These are phyloP conservation scores for Amphicarpaea edgeworthii DNA, from an alignment of 306 rosid species.

Conservation along the genomic window DNA sequence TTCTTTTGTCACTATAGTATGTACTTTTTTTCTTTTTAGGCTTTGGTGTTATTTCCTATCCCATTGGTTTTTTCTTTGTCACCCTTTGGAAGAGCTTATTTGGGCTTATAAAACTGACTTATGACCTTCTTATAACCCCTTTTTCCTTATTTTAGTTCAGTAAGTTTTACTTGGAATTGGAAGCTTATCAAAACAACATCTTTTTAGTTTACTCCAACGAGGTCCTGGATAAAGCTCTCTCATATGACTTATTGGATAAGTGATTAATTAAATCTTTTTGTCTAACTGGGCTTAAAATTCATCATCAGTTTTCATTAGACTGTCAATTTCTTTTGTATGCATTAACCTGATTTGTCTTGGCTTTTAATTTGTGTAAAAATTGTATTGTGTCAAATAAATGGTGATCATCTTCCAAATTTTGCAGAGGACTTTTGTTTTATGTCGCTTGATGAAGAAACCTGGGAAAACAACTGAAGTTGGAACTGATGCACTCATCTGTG, in stretches of 20 bases:
- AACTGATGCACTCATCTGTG: not conserved
- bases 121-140: not conserved
- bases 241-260: not conserved
- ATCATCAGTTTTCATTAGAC: not conserved
- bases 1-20: not conserved
- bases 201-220: not conserved
- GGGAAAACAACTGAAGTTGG: constrained; percentile 42
- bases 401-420: constrained; percentile 27
- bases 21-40: constrained; percentile 8
- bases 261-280: not conserved
- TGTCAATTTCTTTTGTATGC: not conserved
- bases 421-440: constrained; percentile 62
- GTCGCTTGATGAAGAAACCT: constrained; percentile 54
- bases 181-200: not conserved
- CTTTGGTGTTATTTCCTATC: not conserved
- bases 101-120: not conserved
- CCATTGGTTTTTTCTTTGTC: not conserved
- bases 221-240: not conserved
- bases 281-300: not conserved
- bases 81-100: too few species aligned
- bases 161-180: not conserved
- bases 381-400: constrained; percentile 7
- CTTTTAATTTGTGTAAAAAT: constrained; percentile 2
- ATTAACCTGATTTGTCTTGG: not conserved
- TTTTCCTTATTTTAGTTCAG: not conserved